phyloP scores from a whole-genome alignment of 1,284 basidiomycete species.

The Cryptococcus jaspeensis region DNA sequence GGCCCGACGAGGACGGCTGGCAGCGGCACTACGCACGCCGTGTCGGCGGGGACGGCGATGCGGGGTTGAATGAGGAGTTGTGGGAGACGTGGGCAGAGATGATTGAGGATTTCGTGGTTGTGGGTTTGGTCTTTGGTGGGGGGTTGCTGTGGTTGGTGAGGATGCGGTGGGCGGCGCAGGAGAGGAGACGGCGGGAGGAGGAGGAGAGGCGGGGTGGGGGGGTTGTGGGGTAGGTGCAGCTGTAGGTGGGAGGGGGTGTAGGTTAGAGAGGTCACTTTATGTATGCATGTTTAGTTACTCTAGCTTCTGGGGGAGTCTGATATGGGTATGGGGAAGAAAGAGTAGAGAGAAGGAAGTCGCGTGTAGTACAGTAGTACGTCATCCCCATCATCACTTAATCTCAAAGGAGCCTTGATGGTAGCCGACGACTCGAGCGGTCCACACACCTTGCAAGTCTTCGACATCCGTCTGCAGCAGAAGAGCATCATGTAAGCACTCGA shows the following conservation, averaged over 20 bases:
- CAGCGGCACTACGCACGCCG: too few species aligned
- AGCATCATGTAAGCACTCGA: too few species aligned
- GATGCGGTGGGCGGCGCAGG: conserved; percentile 20
- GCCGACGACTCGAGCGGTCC: too few species aligned
- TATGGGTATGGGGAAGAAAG: too few species aligned
- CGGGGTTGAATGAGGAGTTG: conserved; percentile 5
- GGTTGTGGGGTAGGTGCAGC: conserved; percentile 2
- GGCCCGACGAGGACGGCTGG: too few species aligned
- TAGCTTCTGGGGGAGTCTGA: not conserved
- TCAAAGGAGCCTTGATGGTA: too few species aligned
- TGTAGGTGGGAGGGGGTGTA: not conserved
- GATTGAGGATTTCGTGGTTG: conserved; percentile 33
- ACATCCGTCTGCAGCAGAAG: too few species aligned
- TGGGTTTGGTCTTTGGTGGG: conserved; percentile 25
- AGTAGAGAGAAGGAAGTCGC: too few species aligned
- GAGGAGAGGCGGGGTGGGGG: conserved; percentile 16
- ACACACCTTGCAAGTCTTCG: too few species aligned
- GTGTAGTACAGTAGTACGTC: too few species aligned
- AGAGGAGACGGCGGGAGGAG: conserved; percentile 4
- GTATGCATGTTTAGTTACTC: not conserved
- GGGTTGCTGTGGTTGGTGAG: conserved; percentile 28
- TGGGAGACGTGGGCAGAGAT: conserved; percentile 24
- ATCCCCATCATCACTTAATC: too few species aligned
- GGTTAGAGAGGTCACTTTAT: not conserved
- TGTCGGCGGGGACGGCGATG: conserved; percentile 6